Base-by-base conservation (phyloP, 257 asterid species). In the Mitragyna speciosa region DNA sequence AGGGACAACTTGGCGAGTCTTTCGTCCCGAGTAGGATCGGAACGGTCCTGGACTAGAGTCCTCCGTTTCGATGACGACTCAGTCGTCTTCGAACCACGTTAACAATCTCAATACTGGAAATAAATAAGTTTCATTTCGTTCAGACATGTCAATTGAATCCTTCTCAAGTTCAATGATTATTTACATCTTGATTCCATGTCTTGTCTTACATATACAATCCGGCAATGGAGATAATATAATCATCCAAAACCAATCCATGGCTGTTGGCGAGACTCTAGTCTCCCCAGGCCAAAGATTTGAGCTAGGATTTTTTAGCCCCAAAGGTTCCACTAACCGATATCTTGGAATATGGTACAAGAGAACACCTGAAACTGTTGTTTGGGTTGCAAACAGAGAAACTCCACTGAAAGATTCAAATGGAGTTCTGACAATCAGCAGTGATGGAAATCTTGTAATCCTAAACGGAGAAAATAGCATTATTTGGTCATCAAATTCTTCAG, bases 271-370 rank as follows among this genome's bases (percentile, higher is more conserved):
- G 52, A 73, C 83, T 30, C 70, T 79, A 0, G 74, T 79, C 56
- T 80, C 81, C 17, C 20, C 83, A 0, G 67, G 66, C 36, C 81
- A 81, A 68, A 80, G 48, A 16, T 84, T 80, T 39, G 80, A 54
- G 33, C 72, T 84, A 24, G 87, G 84, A 0, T 84, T 84, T 36
- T 84, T 84, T 26, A n/a, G 69, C 9, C 75, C 73, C 20, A 75
- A 64, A 16, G 74, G 39, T 56, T 80, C 81, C 12, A 68, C 72
- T 12, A 73, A 81, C 30, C 51, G 78, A 11, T 84, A 77, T 56
- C 11, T 84, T 4, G 87, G 87, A 51, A 81, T 84, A 47, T 84
- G 87, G 87, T 81, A 77, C 76, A 81, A 69, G 75, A 81, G 31
- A 16, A 47, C 80, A 48, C 80, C 79, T 8, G 24, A 76, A 4